A percentile compares a stretch with the other conserved stretches of the same genome.
Conservation (phyloP, 2,329 filamentous ascomycete genomes). For the Xylariales sp. region DNA sequence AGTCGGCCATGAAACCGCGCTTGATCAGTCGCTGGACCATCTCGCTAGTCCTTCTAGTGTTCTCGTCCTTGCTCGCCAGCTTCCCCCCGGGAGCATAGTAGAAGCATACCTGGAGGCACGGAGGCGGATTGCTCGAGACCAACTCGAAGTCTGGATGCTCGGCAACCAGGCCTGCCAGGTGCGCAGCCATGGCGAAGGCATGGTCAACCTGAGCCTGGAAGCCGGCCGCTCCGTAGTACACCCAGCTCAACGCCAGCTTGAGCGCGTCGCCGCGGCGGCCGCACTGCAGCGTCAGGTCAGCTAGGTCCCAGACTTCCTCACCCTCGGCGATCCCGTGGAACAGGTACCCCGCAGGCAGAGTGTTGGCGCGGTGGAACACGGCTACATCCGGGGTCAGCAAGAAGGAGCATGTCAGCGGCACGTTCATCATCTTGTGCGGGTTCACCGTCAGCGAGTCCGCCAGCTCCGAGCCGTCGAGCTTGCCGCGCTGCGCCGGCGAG, state of each 20-base stretch:
- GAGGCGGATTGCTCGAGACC: slow-evolving; percentile 71
- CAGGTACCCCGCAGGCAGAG: slow-evolving; percentile 79
- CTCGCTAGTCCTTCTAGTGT: slow-evolving; percentile 43
- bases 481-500: slow-evolving; percentile 55
- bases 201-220: slow-evolving; percentile 67
- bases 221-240: slow-evolving; percentile 77
- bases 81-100: slow-evolving; percentile 66
- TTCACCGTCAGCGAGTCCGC: slow-evolving; percentile 85
- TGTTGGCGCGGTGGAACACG: slow-evolving; percentile 79
- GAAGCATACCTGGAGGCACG: slow-evolving; percentile 93
- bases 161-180: slow-evolving; percentile 60
- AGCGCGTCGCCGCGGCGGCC: slow-evolving; percentile 80
- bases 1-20: slow-evolving; percentile 57
- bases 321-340: slow-evolving; percentile 56
- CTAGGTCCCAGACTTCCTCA: slow-evolving; percentile 76
- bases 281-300: slow-evolving; percentile 90
- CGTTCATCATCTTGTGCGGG: slow-evolving; percentile 96
- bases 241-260: slow-evolving; percentile 85
- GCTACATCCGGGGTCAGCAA: slow-evolving; percentile 73
- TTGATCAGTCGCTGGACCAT: slow-evolving; percentile 44
- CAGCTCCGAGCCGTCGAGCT: slow-evolving; percentile 65
- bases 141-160: slow-evolving; percentile 59
- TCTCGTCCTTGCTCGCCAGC: slow-evolving; percentile 38
- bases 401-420: slow-evolving; percentile 87
- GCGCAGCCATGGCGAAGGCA: slow-evolving; percentile 67